Conservation (phyloP, 2,329 filamentous ascomycete genomes). For the Fusarium burgessii region DNA sequence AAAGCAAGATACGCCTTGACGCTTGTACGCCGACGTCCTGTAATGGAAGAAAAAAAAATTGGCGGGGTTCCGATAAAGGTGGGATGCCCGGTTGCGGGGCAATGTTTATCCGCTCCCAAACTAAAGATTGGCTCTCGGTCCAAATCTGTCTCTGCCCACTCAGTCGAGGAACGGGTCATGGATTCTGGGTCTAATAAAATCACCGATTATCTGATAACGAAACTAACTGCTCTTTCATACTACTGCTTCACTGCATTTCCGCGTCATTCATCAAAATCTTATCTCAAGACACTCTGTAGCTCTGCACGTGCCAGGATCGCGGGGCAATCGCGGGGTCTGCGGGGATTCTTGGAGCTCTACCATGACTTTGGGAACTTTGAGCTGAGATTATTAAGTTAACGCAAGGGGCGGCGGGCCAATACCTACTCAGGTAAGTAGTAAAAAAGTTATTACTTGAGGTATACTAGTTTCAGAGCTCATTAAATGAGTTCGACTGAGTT, state of each 20-base stretch:
- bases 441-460: too few species aligned
- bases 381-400: background rate
- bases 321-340: conserved; percentile 2
- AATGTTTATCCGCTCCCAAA: conserved; percentile 34
- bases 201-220: background rate
- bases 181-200: background rate
- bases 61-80: conserved; percentile 40
- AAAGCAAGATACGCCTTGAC: conserved; percentile 46
- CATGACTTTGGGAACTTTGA: background rate
- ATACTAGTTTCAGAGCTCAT: too few species aligned
- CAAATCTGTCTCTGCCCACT: background rate
- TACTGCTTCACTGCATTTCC: background rate
- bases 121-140: background rate
- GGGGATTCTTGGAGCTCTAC: background rate
- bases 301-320: conserved; percentile 1
- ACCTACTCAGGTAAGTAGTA: background rate
- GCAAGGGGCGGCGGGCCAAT: background rate
- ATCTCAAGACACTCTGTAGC: background rate
- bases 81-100: conserved; percentile 30
- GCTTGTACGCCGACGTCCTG: conserved; percentile 33
- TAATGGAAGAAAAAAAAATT: conserved; percentile 39
- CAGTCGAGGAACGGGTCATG: background rate
- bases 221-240: too few species aligned
- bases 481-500: too few species aligned
- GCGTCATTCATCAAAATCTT: background rate